Evolutionary conservation across 2,329 filamentous ascomycete species (phyloP).

Genomic region (Ophiostoma triangulosporum): DNA sequence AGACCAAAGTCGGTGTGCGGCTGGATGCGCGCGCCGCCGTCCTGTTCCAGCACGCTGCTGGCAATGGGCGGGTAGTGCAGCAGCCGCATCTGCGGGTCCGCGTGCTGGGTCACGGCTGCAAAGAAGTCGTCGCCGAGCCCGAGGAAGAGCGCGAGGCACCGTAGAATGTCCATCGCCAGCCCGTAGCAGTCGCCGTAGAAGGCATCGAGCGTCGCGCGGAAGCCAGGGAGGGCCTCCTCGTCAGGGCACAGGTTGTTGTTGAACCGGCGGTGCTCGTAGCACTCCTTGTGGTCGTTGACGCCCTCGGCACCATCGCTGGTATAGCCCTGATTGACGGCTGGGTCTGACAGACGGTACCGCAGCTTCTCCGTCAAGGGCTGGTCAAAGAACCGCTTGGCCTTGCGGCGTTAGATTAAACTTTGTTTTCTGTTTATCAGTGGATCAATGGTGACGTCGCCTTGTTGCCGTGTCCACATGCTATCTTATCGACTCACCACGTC

Average conservation of each 20-base stretch:
- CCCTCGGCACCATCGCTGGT: constrained; percentile 2
- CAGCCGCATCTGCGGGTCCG: constrained; percentile 4
- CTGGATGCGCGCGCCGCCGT: not conserved
- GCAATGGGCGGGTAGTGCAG: constrained; percentile 4
- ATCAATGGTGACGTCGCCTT: not conserved
- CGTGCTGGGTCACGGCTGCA: not conserved
- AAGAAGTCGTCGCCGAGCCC: constrained; percentile 1
- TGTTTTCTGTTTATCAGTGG: not conserved
- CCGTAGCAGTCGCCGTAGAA: constrained; percentile 1
- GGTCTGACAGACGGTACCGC: not conserved
- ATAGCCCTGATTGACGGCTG: constrained; percentile 3
- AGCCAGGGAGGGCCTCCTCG: not conserved
- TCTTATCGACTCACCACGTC: not conserved
- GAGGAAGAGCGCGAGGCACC: not conserved
- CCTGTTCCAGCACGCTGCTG: not conserved
- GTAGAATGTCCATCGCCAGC: not conserved
- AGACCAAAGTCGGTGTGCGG: not conserved
- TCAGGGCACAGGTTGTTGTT: not conserved
- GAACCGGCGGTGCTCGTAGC: constrained; percentile 6
- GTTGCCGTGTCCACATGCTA: not conserved
- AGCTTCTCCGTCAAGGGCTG: not conserved
- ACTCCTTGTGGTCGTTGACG: constrained; percentile 5
- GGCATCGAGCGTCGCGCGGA: not conserved
- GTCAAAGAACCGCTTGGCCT: constrained; percentile 3
- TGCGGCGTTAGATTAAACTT: not conserved